Evolutionary conservation across 1,284 basidiomycete genomes (phyloP).

Genomic region (Porphyrellus sp.): DNA sequence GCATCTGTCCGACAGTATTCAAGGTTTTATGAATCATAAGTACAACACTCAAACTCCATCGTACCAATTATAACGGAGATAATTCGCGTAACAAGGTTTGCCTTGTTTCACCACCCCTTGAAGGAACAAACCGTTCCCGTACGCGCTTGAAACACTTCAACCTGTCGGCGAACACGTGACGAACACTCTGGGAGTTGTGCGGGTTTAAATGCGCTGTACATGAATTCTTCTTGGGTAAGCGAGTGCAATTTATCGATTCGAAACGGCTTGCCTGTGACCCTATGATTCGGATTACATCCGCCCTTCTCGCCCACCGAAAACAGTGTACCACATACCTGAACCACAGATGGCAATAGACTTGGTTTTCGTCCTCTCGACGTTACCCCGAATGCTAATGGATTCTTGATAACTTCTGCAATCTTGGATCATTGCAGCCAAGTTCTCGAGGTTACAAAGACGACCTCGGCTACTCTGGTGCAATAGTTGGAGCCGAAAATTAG

Average conservation of each 20-base stretch:
- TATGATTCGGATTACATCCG: background rate
- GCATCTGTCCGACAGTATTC: too few relatives aligned
- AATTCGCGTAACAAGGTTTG: too few relatives aligned
- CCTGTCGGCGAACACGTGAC: too few relatives aligned
- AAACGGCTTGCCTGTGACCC: background rate
- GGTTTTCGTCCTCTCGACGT: conserved; percentile 8
- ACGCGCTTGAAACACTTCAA: background rate
- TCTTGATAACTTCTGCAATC: background rate
- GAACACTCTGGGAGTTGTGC: too few relatives aligned
- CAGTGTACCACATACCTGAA: conserved; percentile 5
- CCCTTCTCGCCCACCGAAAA: background rate
- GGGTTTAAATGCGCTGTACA: background rate
- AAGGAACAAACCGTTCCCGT: too few relatives aligned
- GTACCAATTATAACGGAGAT: too few relatives aligned
- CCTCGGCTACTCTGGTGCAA: conserved; percentile 8
- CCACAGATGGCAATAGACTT: conserved; percentile 6
- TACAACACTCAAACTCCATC: too few relatives aligned
- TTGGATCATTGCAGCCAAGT: background rate
- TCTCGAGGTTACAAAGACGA: conserved; percentile 6
- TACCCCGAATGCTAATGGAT: conserved; percentile 2
- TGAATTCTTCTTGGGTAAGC: background rate
- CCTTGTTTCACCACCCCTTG: too few relatives aligned
- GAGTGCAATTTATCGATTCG: background rate
- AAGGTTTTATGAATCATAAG: too few relatives aligned
- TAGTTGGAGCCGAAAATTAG: background rate